phyloP scores from a whole-genome alignment of 352 stramenopile genomes.

The Thraustochytrium sp. region DNA sequence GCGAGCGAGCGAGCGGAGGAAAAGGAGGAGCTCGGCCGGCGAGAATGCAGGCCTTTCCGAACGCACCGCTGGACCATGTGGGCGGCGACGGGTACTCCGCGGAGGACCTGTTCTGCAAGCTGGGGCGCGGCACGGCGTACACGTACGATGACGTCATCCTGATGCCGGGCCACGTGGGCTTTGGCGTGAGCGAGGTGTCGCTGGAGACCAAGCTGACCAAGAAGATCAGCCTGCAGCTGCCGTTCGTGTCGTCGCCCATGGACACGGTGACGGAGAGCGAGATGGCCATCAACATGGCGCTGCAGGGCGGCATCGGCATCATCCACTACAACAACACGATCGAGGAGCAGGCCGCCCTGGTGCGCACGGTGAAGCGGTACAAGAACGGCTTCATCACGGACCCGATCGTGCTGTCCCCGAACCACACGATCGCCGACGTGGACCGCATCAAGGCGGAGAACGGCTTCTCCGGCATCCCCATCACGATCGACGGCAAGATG shows the following conservation, averaged over 20 bases:
- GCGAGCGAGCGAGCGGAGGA: too few species aligned
- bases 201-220: slow-evolving; percentile 80
- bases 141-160: slow-evolving; percentile 51
- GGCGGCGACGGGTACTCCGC: slow-evolving; percentile 35
- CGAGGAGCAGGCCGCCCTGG: slow-evolving; percentile 84
- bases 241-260: slow-evolving; percentile 84
- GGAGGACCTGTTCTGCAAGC: slow-evolving; percentile 36
- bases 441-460: slow-evolving; percentile 87
- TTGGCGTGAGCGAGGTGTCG: slow-evolving; percentile 85
- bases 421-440: slow-evolving; percentile 91
- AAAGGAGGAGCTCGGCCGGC: too few species aligned
- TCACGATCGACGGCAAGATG: slow-evolving; percentile 95
- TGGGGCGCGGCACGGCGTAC: slow-evolving; percentile 32
- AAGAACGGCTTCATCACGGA: slow-evolving; percentile 99
- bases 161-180: slow-evolving; percentile 76
- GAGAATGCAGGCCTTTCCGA: neutral
- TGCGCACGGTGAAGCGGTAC: slow-evolving; percentile 93
- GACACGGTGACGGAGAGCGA: slow-evolving; percentile 99
- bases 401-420: slow-evolving; percentile 88
- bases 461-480: slow-evolving; percentile 97
- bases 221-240: slow-evolving; percentile 88
- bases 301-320: slow-evolving; percentile 97
- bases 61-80: slow-evolving; percentile 14
- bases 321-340: slow-evolving; percentile 99
- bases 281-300: slow-evolving; percentile 99